Evolutionary conservation across 805 yeast species (phyloP), one percentile per base, ranked within the genome.

Genomic region (Wickerhamiella parazyma): DNA sequence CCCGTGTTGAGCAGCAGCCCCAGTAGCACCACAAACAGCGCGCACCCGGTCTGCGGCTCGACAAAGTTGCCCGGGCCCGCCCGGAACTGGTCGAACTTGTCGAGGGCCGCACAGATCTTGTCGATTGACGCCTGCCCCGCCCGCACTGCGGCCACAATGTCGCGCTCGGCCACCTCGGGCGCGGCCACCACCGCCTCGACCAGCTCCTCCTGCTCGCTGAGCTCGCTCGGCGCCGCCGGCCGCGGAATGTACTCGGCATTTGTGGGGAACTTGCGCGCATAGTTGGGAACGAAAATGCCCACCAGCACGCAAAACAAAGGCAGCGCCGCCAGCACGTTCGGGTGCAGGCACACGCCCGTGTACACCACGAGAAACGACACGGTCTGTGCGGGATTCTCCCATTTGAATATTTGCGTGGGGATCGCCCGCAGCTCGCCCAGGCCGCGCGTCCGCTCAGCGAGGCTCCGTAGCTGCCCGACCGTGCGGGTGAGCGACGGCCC

Each of bases 351-450:
- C 1, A 78, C 63, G 47, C 75, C 67, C 0, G 95, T 78, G 50
- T 80, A 77, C 1, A 75, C 48, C 4, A 78, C 63, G 43, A 84
- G 60, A 18, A 66, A 56, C 0, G 79, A 65, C 4, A 86, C 49
- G 0, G 95, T 86, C 48, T 75, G 70, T 0, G 81, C 66, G 0
- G 93, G 87, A 21, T 69, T 66, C 47, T 76, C 73, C 96, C 96
- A 87, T 4, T 82, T 72, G 19, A 83, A 46, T 0, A 81, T 55
- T 40, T 75, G 72, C 6, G 77, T 65, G 1, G 78, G 34, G 2
- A 76, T 74, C 50, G 78, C 78, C 52, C 81, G 89, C 1, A 76
- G 45, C 34, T 64, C 69, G 51, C 81, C 78, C 8, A 80, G 53
- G 0, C 65, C 62, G 22, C 78, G 73, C 67, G 78, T 66, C 44